Percentiles rank a stretch among this genome's conserved stretches.
Evolutionary conservation across 768 basidiomycete species (phyloP).

Genomic region (Panellus pusillus): DNA sequence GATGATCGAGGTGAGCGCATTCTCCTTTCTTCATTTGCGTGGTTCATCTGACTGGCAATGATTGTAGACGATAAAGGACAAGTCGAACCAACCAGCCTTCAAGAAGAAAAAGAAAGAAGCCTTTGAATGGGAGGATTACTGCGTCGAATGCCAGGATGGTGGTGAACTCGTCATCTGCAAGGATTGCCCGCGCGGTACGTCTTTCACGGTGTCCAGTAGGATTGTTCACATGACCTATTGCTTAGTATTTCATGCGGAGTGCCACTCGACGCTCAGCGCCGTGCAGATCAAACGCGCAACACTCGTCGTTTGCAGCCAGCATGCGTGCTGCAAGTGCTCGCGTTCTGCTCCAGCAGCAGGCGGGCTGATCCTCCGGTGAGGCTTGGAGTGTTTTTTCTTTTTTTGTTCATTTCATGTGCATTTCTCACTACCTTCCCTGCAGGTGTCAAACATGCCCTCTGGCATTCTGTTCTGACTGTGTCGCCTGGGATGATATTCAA

Average conservation of each 20-base stretch:
- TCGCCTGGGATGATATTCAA: slow-evolving; percentile 49
- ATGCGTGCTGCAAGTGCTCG: slow-evolving; percentile 45
- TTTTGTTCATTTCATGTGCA: not conserved
- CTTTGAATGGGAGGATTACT: slow-evolving; percentile 59
- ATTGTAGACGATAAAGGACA: slow-evolving; percentile 6
- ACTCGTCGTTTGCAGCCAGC: slow-evolving; percentile 45
- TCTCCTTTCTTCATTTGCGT: slow-evolving; percentile 1
- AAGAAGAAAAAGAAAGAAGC: slow-evolving; percentile 33
- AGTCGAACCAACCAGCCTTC: not conserved
- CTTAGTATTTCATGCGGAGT: slow-evolving; percentile 54
- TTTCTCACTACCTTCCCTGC: not conserved
- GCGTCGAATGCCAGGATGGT: slow-evolving; percentile 59
- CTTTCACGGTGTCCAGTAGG: not conserved
- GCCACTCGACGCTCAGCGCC: slow-evolving; percentile 37
- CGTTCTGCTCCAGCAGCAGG: slow-evolving; percentile 48
- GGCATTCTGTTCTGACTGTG: slow-evolving; percentile 64
- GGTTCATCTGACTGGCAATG: slow-evolving; percentile 14
- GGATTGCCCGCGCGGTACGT: slow-evolving; percentile 53
- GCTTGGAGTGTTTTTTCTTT: not conserved
- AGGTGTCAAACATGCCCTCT: slow-evolving; percentile 61
- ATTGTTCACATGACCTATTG: not conserved
- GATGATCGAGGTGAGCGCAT: slow-evolving; percentile 14
- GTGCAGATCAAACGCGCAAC: slow-evolving; percentile 14
- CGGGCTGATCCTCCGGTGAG: slow-evolving; percentile 59
- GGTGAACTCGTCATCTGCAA: slow-evolving; percentile 51